Conservation (phyloP, 2,329 filamentous ascomycete species). For the Lecanosticta acicola region DNA sequence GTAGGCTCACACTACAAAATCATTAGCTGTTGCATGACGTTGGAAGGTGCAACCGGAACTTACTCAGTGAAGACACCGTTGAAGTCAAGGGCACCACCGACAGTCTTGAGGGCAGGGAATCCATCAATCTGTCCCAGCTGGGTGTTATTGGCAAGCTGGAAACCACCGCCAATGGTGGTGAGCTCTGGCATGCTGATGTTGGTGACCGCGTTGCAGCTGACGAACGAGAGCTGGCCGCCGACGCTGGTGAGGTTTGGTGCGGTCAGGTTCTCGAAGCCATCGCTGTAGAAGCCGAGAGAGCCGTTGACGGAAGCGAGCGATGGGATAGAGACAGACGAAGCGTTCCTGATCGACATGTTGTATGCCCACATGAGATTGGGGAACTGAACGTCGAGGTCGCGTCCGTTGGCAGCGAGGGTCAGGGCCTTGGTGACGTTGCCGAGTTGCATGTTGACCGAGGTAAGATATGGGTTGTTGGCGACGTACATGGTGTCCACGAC, state of each 20-base stretch:
- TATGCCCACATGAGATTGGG: slow-evolving; percentile 71
- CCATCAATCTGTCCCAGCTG: slow-evolving; percentile 58
- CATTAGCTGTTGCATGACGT: not conserved
- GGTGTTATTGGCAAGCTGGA: slow-evolving; percentile 89
- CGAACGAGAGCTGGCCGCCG: slow-evolving; percentile 53
- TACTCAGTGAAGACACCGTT: slow-evolving; percentile 79
- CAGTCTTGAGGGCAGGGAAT: slow-evolving; percentile 61
- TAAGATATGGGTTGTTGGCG: slow-evolving; percentile 83
- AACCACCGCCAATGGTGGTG: slow-evolving; percentile 65
- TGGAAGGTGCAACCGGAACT: slow-evolving; percentile 37
- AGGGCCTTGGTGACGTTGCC: slow-evolving; percentile 66
- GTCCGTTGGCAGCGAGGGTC: slow-evolving; percentile 74
- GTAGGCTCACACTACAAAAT: slow-evolving; percentile 60
- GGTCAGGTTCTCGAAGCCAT: slow-evolving; percentile 58
- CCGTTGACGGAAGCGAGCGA: slow-evolving; percentile 67
- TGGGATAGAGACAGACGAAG: slow-evolving; percentile 67
- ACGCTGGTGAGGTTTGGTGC: slow-evolving; percentile 68
- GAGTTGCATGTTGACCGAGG: slow-evolving; percentile 69
- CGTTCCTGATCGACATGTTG: slow-evolving; percentile 78
- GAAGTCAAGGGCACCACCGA: slow-evolving; percentile 78
- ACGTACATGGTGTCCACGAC: slow-evolving; percentile 70
- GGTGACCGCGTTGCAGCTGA: slow-evolving; percentile 51
- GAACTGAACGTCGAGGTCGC: slow-evolving; percentile 64
- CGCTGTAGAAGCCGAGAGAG: slow-evolving; percentile 78
- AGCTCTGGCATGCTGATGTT: slow-evolving; percentile 74